Evolutionary conservation across 192 early-diverging fungal genomes (phyloP).

Genomic region (Gryganskiella cystojenkinii): DNA sequence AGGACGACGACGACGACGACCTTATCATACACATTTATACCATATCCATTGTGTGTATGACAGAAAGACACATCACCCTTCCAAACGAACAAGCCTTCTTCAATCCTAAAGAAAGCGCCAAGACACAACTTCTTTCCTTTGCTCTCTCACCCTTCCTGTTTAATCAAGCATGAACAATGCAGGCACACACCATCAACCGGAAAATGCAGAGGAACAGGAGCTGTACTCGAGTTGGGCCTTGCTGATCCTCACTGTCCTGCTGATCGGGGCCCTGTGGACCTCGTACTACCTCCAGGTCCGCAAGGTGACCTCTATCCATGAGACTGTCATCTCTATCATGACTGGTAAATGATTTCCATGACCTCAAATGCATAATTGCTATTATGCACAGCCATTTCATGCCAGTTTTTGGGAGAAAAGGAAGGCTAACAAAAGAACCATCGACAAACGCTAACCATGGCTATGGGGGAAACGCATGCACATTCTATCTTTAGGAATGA

Average conservation of each 20-base stretch:
- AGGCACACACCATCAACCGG: neutral
- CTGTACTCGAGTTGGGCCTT: slow-evolving; percentile 84
- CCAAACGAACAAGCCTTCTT: too few relatives aligned
- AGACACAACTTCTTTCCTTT: neutral
- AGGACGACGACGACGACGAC: too few relatives aligned
- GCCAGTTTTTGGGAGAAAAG: neutral
- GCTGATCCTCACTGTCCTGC: slow-evolving; percentile 85
- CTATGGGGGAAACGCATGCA: neutral
- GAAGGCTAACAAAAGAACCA: neutral
- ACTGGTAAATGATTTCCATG: slow-evolving; percentile 75
- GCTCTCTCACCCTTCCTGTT: neutral
- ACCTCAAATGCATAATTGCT: too few relatives aligned
- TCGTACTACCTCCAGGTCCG: slow-evolving; percentile 91
- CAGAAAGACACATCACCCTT: too few relatives aligned
- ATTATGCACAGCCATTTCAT: neutral
- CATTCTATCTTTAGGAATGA: slow-evolving; percentile 59
- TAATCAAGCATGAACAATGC: neutral
- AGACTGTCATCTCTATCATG: slow-evolving; percentile 95
- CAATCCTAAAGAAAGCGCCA: too few relatives aligned
- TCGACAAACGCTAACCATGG: neutral
- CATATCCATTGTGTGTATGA: too few relatives aligned
- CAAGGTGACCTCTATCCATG: slow-evolving; percentile 91
- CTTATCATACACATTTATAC: too few relatives aligned
- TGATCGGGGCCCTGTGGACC: slow-evolving; percentile 86
- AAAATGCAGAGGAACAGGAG: slow-evolving; percentile 71